These are phyloP conservation scores for Tetracentron sinense DNA, from an alignment of 164 flowering plant genomes.

Conservation along the genomic window DNA sequence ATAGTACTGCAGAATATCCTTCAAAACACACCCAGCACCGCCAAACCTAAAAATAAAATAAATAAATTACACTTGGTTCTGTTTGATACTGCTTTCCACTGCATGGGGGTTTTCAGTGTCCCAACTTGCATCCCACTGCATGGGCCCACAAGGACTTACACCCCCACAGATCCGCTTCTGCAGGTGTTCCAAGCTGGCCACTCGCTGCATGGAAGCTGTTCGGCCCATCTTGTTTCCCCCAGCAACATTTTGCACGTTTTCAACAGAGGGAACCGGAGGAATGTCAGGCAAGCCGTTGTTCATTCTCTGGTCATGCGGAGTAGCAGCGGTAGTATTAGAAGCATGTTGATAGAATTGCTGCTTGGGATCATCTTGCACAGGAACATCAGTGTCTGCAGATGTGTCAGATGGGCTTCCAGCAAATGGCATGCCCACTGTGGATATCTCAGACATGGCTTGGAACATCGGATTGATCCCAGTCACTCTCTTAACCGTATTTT, in stretches of 20 bases:
- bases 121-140: slow-evolving; percentile 36
- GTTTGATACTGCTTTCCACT: slow-evolving; percentile 14
- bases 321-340: slow-evolving; percentile 15
- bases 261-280: slow-evolving; percentile 29
- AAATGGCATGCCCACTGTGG: slow-evolving; percentile 46
- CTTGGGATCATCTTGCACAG: slow-evolving; percentile 53
- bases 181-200: slow-evolving; percentile 89
- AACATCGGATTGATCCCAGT: slow-evolving; percentile 71
- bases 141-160: slow-evolving; percentile 23
- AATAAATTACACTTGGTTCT: slow-evolving; percentile 8
- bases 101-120: slow-evolving; percentile 21
- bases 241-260: slow-evolving; percentile 29
- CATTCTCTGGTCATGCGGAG: slow-evolving; percentile 31
- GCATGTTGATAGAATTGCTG: slow-evolving; percentile 46
- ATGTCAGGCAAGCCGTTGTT: slow-evolving; percentile 37
- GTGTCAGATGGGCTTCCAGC: slow-evolving; percentile 57
- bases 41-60: no score
- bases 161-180: slow-evolving; percentile 78
- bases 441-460: slow-evolving; percentile 65
- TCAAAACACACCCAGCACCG: not conserved
- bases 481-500: slow-evolving; percentile 78
- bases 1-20: not conserved
- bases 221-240: slow-evolving; percentile 48
- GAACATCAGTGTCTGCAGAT: slow-evolving; percentile 67
- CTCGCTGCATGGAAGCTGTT: slow-evolving; percentile 75